Percentiles rank a stretch among this genome's conserved stretches.
Evolutionary conservation across 441 rosid genomes (phyloP).

Genomic region (Biscutella laevigata): DNA sequence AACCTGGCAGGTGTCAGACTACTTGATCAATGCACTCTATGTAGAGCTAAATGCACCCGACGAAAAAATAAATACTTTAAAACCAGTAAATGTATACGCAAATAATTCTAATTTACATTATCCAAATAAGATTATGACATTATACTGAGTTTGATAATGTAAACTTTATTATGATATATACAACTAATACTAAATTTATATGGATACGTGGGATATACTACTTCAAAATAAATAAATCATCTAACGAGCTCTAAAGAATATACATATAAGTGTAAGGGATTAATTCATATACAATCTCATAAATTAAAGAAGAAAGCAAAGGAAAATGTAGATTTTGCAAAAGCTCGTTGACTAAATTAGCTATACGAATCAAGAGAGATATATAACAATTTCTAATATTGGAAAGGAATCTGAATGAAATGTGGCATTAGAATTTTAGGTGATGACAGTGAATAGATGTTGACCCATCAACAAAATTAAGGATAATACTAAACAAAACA

Average conservation of each 20-base stretch:
- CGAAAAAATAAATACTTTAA: not conserved
- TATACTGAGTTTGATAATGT: not conserved
- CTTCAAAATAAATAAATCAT: not conserved
- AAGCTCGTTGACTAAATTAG: slow-evolving; percentile 20
- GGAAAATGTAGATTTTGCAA: slow-evolving; percentile 14
- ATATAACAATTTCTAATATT: slow-evolving; percentile 36
- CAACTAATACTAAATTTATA: not conserved
- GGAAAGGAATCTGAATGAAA: slow-evolving; percentile 70
- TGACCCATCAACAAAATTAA: slow-evolving; percentile 81
- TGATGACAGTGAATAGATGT: slow-evolving; percentile 83
- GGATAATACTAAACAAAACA: slow-evolving; percentile 84
- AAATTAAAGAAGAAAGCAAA: slow-evolving; percentile 3
- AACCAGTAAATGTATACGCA: slow-evolving; percentile 16
- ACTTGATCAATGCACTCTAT: too few species aligned
- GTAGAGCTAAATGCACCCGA: too few species aligned
- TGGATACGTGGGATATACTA: not conserved
- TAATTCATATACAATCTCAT: slow-evolving; percentile 13
- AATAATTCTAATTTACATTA: not conserved
- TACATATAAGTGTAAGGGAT: not conserved
- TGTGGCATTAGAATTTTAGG: slow-evolving; percentile 79
- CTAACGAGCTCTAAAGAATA: not conserved
- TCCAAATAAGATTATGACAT: not conserved
- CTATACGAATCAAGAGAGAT: slow-evolving; percentile 12
- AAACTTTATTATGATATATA: not conserved
- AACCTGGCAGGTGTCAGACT: too few species aligned